These are phyloP conservation scores for Alternaria arborescens DNA, from an alignment of 2,329 filamentous ascomycete genomes.

Conservation along the genomic window DNA sequence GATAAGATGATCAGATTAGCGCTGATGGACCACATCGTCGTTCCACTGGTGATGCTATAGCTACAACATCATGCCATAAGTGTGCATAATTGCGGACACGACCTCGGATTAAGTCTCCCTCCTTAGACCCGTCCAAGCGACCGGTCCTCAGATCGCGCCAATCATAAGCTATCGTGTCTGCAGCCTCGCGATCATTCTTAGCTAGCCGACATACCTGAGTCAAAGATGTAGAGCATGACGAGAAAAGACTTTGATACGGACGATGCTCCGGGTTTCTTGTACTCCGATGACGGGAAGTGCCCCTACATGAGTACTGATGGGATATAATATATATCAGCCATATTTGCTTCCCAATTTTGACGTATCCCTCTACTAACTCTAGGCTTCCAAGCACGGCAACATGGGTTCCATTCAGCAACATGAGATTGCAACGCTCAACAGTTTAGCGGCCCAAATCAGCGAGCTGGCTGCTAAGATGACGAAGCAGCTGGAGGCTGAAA, in stretches of 20 bases:
- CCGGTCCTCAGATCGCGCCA: neutral
- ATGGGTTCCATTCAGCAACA: conserved; percentile 30
- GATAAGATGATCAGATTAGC: conserved; percentile 36
- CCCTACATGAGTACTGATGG: neutral
- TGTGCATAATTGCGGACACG: neutral
- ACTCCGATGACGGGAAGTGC: neutral
- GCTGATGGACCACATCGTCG: neutral
- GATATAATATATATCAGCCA: neutral
- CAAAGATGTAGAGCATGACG: neutral
- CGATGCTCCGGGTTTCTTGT: neutral
- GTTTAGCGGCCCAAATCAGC: conserved; percentile 57
- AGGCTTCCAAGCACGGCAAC: neutral
- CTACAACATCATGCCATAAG: neutral
- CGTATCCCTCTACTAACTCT: neutral
- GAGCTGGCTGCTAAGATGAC: conserved; percentile 56
- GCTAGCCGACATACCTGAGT: neutral
- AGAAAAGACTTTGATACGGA: neutral
- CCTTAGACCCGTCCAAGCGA: neutral
- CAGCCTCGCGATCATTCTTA: neutral
- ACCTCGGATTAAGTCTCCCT: neutral
- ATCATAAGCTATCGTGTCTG: neutral
- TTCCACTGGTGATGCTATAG: conserved; percentile 4
- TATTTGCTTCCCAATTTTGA: neutral
- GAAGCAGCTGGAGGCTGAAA: conserved; percentile 54
- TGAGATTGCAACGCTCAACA: conserved; percentile 50